Evolutionary conservation across 768 basidiomycete genomes (phyloP).

Genomic region (Mrakia gelida): DNA sequence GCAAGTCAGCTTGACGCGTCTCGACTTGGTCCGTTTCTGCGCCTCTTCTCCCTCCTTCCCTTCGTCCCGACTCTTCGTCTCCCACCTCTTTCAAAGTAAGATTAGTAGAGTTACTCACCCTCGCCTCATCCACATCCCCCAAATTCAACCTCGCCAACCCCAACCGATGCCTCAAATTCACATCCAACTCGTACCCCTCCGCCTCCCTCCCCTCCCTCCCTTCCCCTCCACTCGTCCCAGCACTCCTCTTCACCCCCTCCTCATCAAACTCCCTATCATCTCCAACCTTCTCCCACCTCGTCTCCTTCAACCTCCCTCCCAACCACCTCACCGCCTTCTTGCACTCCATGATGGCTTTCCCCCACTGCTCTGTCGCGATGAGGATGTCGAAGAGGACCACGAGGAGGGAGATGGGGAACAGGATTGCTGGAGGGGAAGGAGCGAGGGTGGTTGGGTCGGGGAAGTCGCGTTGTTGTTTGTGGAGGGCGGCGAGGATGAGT

Average conservation of each 20-base stretch:
- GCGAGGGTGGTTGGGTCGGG: slow-evolving; percentile 43
- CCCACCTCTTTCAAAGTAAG: too few relatives aligned
- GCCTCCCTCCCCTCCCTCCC: slow-evolving; percentile 45
- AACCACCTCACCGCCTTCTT: slow-evolving; percentile 80
- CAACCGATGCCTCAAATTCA: slow-evolving; percentile 75
- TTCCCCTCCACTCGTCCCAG: slow-evolving; percentile 31
- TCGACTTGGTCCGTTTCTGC: background rate
- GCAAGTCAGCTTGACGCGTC: background rate
- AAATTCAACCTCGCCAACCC: slow-evolving; percentile 76
- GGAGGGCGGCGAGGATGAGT: slow-evolving; percentile 70
- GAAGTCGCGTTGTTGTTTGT: slow-evolving; percentile 57
- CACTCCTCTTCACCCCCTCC: slow-evolving; percentile 36
- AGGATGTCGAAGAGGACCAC: slow-evolving; percentile 80
- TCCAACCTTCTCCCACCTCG: slow-evolving; percentile 73
- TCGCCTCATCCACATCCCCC: slow-evolving; percentile 74
- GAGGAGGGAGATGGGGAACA: slow-evolving; percentile 64
- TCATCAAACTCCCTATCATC: slow-evolving; percentile 89
- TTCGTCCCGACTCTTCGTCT: too few relatives aligned
- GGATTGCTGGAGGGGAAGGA: slow-evolving; percentile 35
- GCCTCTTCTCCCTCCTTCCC: background rate
- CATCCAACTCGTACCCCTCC: slow-evolving; percentile 60
- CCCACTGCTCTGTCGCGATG: slow-evolving; percentile 64
- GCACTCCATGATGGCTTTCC: slow-evolving; percentile 63
- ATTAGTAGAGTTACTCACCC: too few relatives aligned
- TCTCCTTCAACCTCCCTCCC: slow-evolving; percentile 67